Evolutionary conservation across 208 protist species (phyloP).

Genomic region (Acanthamoeba triangularis): DNA sequence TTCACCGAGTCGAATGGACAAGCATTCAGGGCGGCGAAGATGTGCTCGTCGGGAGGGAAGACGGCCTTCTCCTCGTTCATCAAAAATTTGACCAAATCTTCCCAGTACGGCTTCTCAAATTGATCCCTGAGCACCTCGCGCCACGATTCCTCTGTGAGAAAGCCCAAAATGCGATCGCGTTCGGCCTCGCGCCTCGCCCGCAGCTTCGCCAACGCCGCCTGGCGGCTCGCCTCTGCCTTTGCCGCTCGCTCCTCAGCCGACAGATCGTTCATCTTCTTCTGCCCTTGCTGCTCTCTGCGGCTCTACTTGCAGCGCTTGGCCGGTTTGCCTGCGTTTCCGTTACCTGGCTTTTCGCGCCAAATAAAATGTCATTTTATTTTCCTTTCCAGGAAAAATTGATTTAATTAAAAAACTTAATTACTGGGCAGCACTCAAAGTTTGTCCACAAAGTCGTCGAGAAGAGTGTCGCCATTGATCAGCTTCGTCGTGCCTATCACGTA

Average conservation of each 20-base stretch:
- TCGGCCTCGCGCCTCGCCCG: neutral
- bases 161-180: neutral
- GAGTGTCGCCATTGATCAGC: conserved; percentile 85
- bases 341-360: too few relatives aligned
- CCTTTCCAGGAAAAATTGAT: too few relatives aligned
- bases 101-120: conserved; percentile 40
- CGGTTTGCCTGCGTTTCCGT: too few relatives aligned
- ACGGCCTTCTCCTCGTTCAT: neutral
- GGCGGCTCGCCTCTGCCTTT: neutral
- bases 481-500: conserved; percentile 88
- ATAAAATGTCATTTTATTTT: too few relatives aligned
- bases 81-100: conserved; percentile 25
- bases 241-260: neutral
- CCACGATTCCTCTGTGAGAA: conserved; percentile 4
- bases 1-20: conserved; percentile 24
- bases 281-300: neutral
- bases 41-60: conserved; percentile 38
- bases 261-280: neutral
- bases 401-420: neutral
- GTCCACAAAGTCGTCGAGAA: conserved; percentile 80
- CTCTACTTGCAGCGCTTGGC: neutral
- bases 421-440: neutral
- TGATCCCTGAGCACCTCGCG: neutral
- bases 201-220: neutral
- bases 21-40: conserved; percentile 27